Evolutionary conservation across 2,329 filamentous ascomycete species (phyloP), one percentile per base, ranked within the genome.

Genomic region (Remersonia thermophila): DNA sequence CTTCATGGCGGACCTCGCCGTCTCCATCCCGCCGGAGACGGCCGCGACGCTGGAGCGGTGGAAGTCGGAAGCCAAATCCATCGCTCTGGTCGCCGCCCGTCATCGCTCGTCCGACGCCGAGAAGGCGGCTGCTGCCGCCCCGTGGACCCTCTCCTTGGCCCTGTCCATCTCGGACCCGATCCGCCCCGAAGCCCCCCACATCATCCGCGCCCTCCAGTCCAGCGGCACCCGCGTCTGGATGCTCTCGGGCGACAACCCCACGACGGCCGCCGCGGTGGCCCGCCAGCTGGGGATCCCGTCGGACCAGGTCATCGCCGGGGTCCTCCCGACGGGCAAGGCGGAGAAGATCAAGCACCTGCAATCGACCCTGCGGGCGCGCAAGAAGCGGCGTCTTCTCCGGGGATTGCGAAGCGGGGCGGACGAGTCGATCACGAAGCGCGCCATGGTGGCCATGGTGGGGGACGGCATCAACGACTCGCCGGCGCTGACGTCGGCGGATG

Each of bases 391-490:
- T n/a, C n/a, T n/a, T n/a, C n/a, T n/a, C n/a, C n/a, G n/a, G n/a
- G n/a, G 7, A 9, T 23, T 9, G 20, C 20, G 20, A 23, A 9
- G 20, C 5, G 9, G 38, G 36, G 45, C 43, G 11, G 50, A 56
- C 27, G 46, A 51, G 7, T 43, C 47, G 1, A 48, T 48, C 1
- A 56, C 55, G 6, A 65, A n/a, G n/a, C n/a, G 69, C 4, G 66
- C 67, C 7, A 66, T 60, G 35, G 72, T 93, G 4, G 85, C 82
- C 47, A 93, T 93, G 74, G 79, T 91, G 4, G 85, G 85, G 38
- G 85, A 93, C 54, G 85, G 85, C 47, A 85, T 91, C 61, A 93
- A 93, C 57, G 85, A 93, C 61, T 78, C 83, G 0, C 84, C 85
- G 0, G 85, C 85, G 6, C 71, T 93, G 26, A 73, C 80, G 4